A percentile compares a stretch with the other conserved stretches of the same genome.
phyloP scores from a whole-genome alignment of 1,284 basidiomycete genomes.

The Puccinia horiana region DNA sequence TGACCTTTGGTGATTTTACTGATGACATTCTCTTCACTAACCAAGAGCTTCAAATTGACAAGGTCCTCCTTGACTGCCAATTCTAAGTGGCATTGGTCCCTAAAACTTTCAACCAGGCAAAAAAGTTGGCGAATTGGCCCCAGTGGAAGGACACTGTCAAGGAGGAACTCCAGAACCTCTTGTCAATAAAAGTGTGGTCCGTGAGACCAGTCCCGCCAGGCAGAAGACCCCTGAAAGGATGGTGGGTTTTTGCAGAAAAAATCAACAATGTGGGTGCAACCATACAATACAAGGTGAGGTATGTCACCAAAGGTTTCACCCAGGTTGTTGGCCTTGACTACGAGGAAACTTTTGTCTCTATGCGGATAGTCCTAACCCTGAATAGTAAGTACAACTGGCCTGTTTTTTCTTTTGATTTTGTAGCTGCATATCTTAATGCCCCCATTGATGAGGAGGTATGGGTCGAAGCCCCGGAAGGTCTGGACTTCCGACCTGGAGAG shows the following conservation, averaged over 20 bases:
- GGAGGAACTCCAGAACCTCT: background rate
- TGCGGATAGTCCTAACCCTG: background rate
- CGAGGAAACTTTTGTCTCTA: background rate
- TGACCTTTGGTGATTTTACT: background rate
- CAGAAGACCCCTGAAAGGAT: background rate
- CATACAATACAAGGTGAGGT: background rate
- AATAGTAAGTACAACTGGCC: background rate
- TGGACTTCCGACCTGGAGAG: background rate
- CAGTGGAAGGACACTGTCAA: background rate
- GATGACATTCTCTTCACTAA: background rate
- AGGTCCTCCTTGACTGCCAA: background rate
- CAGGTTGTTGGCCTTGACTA: conserved; percentile 1
- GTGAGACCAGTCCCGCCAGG: background rate
- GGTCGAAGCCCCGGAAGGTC: background rate
- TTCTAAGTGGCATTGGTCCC: background rate
- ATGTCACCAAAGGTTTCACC: background rate
- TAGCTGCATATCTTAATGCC: background rate
- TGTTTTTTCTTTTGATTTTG: background rate
- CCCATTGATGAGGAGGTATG: conserved; percentile 11
- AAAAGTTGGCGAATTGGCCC: background rate
- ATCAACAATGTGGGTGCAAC: background rate
- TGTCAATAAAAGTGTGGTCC: background rate
- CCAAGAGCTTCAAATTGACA: background rate
- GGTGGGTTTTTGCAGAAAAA: conserved; percentile 4
- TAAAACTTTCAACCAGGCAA: background rate